Evolutionary conservation across 2,329 filamentous ascomycete genomes (phyloP).

Genomic region (Zymoseptoria crescenta): DNA sequence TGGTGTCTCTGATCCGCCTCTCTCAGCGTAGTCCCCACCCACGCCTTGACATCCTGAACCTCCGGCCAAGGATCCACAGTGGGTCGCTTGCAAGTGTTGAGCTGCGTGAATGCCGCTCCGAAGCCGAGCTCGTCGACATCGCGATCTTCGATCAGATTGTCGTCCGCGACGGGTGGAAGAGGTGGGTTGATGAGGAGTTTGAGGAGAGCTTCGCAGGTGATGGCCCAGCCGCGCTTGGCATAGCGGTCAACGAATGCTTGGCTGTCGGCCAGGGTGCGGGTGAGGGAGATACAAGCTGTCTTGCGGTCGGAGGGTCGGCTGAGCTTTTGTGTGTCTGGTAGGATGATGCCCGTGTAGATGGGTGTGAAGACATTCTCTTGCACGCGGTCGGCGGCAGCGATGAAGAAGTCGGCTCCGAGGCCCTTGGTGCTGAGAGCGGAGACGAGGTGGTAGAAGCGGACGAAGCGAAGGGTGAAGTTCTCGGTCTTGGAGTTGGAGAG

Average conservation of each 20-base stretch:
- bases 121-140: constrained; percentile 95
- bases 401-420: constrained; percentile 88
- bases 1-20: constrained; percentile 66
- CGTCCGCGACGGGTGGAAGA: constrained; percentile 55
- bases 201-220: constrained; percentile 81
- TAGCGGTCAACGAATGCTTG: constrained; percentile 68
- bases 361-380: constrained; percentile 72
- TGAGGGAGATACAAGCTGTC: constrained; percentile 83
- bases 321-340: constrained; percentile 82
- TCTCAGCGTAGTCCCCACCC: constrained; percentile 76
- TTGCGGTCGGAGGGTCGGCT: constrained; percentile 85
- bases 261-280: constrained; percentile 84
- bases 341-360: constrained; percentile 78
- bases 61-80: constrained; percentile 78
- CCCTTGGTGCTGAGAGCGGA: constrained; percentile 70
- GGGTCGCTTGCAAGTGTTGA: constrained; percentile 79
- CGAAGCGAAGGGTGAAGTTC: constrained; percentile 76
- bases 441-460: constrained; percentile 89
- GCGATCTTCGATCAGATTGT: constrained; percentile 73
- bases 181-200: constrained; percentile 86
- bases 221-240: constrained; percentile 74
- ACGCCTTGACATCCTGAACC: constrained; percentile 66
- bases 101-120: constrained; percentile 84
- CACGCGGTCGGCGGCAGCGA: constrained; percentile 71
- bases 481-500: constrained; percentile 69